Conservation (phyloP, 2,329 filamentous ascomycete genomes). For the Seiridium unicorne region DNA sequence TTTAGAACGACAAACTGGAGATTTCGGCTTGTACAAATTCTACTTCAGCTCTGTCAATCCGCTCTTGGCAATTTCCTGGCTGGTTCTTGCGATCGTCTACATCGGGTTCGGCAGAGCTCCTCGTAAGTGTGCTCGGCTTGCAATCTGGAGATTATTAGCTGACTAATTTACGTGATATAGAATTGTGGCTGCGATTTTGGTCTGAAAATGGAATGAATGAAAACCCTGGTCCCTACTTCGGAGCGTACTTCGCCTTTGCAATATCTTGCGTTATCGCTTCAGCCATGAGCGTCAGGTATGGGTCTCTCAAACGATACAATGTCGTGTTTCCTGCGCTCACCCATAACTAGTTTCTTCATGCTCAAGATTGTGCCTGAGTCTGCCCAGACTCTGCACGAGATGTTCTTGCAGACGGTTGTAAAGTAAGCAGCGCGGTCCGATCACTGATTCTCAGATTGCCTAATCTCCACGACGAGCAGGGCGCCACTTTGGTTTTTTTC, state of each 20-base stretch:
- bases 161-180: not conserved
- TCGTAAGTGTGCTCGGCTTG: not conserved
- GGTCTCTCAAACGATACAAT: not conserved
- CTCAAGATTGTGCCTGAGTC: not conserved
- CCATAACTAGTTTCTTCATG: not conserved
- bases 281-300: slow-evolving; percentile 1
- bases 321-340: not conserved
- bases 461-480: not conserved
- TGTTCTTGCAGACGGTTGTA: not conserved
- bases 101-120: not conserved
- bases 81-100: not conserved
- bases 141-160: too few species aligned
- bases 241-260: not conserved
- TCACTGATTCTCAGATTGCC: not conserved
- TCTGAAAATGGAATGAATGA: not conserved
- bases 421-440: not conserved
- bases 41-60: not conserved
- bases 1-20: not conserved
- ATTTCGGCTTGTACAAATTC: slow-evolving; percentile 1
- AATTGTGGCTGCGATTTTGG: slow-evolving; percentile 3
- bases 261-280: not conserved
- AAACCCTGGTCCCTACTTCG: not conserved
- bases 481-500: not conserved
- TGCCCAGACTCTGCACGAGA: not conserved
- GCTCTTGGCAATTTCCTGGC: not conserved